phyloP scores from a whole-genome alignment of 2,329 filamentous ascomycete genomes.

The Aureobasidium sp. region DNA sequence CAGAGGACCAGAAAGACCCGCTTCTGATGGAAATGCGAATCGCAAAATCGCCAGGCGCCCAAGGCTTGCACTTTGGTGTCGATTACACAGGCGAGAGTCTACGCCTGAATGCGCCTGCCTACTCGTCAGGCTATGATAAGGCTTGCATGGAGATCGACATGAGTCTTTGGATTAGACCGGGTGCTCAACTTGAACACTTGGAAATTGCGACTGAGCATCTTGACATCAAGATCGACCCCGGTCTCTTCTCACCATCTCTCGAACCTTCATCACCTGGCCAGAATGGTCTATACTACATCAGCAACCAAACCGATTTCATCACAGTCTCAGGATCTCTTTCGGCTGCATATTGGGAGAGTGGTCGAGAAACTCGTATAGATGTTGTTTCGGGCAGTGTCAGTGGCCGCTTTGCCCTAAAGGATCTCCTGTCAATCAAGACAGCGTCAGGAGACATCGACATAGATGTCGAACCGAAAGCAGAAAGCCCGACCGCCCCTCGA shows the following conservation, averaged over 20 bases:
- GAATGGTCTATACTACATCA: conserved; percentile 26
- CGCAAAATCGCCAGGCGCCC: conserved; percentile 30
- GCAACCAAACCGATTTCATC: conserved; percentile 28
- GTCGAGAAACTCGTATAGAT: conserved; percentile 33
- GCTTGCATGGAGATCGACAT: conserved; percentile 35
- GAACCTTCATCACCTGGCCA: conserved; percentile 11
- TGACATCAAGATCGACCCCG: conserved; percentile 32
- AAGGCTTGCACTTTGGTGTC: conserved; percentile 28
- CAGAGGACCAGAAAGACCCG: conserved; percentile 29
- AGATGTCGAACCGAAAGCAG: conserved; percentile 33
- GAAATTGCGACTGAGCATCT: conserved; percentile 32
- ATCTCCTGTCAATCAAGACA: conserved; percentile 35
- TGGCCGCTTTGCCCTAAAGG: conserved; percentile 35
- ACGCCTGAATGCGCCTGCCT: conserved; percentile 19
- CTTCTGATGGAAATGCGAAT: conserved; percentile 32
- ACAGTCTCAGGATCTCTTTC: conserved; percentile 30
- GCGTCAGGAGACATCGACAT: conserved; percentile 36
- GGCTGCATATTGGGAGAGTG: conserved; percentile 28
- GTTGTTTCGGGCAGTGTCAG: conserved; percentile 35
- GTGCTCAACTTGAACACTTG: conserved; percentile 29
- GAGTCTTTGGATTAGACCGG: conserved; percentile 31
- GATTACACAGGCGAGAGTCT: conserved; percentile 20
- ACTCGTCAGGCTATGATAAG: conserved; percentile 16
- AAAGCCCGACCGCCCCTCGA: conserved; percentile 22
- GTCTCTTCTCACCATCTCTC: conserved; percentile 20